Evolutionary conservation across 305 asterid genomes (phyloP), one percentile per base, ranked within the genome.

Genomic region (Andrographis paniculata): DNA sequence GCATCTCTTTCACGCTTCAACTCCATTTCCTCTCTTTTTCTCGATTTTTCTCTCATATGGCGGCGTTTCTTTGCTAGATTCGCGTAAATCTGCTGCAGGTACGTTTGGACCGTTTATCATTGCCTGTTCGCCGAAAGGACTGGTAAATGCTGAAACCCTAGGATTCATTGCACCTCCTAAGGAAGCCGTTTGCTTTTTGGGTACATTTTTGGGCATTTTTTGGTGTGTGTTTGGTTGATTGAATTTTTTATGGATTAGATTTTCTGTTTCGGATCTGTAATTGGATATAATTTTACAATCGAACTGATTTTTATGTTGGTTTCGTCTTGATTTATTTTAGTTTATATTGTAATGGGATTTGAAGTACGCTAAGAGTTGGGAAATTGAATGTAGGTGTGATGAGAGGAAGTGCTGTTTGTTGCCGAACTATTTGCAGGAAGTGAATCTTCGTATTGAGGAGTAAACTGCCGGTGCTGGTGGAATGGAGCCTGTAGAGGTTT

Each of bases 401-500:
- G 48, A 42, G 33, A 20, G 38, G 14, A 41, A 20, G 45, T 15
- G 23, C 43, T 38, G 33, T 20, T 28, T 18, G 18, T 46, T 59
- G 64, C 51, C 53, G 67, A 57, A 48, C 15, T 53, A 27, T 14
- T 24, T 52, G 31, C 35, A 14, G 43, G 15, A 47, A 14, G 61
- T 22, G 50, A 53, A 28, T 48, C 53, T 50, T 64, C 43, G 50
- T 42, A 62, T 61, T 52, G 61, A 63, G 45, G 2, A 37, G 58
- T 46, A 50, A 36, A 42, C 53, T 59, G 50, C 23, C 16, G 52
- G 38, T 73, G 69, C 69, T 50, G 73, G 43, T 49, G 60, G 48
- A 57, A 86, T 80, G 98, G 92, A 73, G 51, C 43, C 49, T 51
- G 62, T 20, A 39, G 76, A 37, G 53, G 58, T 45, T 50, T 73